phyloP scores from a whole-genome alignment of 495 filamentous ascomycete genomes.

The Aspergillus sparsus region DNA sequence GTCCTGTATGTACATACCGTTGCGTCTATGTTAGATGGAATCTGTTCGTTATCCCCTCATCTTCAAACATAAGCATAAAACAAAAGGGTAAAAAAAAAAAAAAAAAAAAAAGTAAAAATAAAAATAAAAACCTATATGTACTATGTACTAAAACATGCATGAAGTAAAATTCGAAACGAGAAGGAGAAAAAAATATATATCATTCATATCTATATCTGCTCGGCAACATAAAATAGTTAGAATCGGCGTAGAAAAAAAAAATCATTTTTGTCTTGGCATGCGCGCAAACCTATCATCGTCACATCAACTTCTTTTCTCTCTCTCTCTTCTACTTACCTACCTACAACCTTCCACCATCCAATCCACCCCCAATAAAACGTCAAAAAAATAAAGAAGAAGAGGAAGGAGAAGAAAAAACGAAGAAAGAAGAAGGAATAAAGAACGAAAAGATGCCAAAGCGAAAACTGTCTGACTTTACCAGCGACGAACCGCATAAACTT shows the following conservation, averaged over 20 bases:
- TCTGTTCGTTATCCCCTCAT: constrained; percentile 10
- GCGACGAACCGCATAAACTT: constrained; percentile 20
- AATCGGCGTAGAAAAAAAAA: no score
- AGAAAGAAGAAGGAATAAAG: constrained; percentile 1
- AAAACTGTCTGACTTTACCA: constrained; percentile 41
- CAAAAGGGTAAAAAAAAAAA: not conserved
- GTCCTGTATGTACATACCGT: constrained; percentile 50
- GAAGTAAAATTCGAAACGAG: no score
- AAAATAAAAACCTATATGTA: no score
- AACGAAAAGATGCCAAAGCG: constrained; percentile 47
- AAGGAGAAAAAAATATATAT: no score
- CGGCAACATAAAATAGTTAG: no score
- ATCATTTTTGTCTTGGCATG: no score
- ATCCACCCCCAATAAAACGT: not conserved
- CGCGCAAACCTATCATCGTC: not conserved
- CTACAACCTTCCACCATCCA: not conserved
- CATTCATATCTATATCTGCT: no score
- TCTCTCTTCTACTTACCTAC: not conserved
- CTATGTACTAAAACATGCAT: no score
- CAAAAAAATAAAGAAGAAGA: not conserved
- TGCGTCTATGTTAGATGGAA: constrained; percentile 37
- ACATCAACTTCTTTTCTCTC: not conserved
- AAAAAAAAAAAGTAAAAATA: no score
- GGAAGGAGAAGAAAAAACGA: not conserved
- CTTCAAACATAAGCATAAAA: not conserved